Conservation (phyloP, 2,329 filamentous ascomycete species). For the Colletotrichum limetticola region DNA sequence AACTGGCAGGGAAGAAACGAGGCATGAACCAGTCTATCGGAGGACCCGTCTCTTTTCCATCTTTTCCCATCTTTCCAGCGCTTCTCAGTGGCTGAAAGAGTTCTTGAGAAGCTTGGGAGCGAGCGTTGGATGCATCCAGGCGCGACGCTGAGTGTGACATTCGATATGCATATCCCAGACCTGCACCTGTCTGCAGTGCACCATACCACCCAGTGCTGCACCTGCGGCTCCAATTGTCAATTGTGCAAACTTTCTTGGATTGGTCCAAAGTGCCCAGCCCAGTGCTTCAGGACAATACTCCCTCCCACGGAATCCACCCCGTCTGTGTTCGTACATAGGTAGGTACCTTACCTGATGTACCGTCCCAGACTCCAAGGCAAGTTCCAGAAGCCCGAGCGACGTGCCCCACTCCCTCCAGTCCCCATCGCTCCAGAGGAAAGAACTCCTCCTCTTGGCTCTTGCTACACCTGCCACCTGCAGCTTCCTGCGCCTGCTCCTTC, state of each 20-base stretch:
- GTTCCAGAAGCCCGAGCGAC: neutral
- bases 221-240: neutral
- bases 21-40: conserved; percentile 27
- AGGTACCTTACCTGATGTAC: neutral
- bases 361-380: neutral
- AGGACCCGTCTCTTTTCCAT: conserved; percentile 22
- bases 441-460: neutral
- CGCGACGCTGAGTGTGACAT: neutral
- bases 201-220: too few relatives aligned
- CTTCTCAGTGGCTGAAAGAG: neutral
- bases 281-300: neutral
- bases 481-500: neutral
- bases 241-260: neutral
- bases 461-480: neutral
- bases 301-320: neutral
- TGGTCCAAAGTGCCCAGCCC: neutral
- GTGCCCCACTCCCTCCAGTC: neutral
- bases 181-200: neutral
- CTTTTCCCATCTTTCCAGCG: conserved; percentile 18
- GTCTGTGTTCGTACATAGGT: neutral
- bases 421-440: neutral
- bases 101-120: neutral
- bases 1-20: conserved; percentile 14
- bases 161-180: neutral
- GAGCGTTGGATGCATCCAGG: neutral